Percentiles rank a stretch among this genome's conserved stretches.
Conservation (phyloP, 176 grass and related monocot species). For the Cenchrus purpureus region DNA sequence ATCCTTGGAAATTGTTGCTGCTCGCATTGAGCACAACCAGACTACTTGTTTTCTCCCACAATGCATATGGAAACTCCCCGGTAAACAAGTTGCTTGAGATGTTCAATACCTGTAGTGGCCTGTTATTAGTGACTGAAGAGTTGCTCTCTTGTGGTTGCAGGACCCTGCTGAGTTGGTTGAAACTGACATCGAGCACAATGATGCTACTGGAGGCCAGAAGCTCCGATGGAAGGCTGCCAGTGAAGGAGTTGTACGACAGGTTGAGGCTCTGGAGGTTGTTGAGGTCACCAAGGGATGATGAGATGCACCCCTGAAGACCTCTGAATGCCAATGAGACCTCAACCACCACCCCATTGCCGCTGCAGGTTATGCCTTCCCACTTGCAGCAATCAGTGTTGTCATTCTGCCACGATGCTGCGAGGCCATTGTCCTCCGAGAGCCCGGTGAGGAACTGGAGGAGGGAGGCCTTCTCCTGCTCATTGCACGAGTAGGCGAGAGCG, state of each 20-base stretch:
- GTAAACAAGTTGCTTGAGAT: constrained; percentile 39
- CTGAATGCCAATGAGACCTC: background rate
- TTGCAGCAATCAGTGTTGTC: constrained; percentile 28
- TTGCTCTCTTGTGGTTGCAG: background rate
- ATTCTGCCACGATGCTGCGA: background rate
- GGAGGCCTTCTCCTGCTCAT: constrained; percentile 17
- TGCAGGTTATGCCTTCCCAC: constrained; percentile 42
- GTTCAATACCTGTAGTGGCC: constrained; percentile 29
- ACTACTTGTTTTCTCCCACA: background rate
- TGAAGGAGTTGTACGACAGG: constrained; percentile 27
- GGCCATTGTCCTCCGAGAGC: background rate
- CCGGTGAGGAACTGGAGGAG: constrained; percentile 31
- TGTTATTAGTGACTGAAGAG: background rate
- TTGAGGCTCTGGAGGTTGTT: background rate
- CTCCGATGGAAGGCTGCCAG: background rate
- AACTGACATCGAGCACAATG: constrained; percentile 14
- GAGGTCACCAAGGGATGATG: constrained; percentile 17
- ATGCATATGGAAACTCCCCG: background rate
- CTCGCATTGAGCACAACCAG: constrained; percentile 29
- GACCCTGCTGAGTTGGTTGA: constrained; percentile 7
- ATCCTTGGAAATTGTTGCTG: constrained; percentile 31
- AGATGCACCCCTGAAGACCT: constrained; percentile 29
- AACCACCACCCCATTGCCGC: background rate
- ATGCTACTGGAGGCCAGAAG: constrained; percentile 3
- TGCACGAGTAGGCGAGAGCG: background rate